Base-by-base conservation (phyloP, 2,329 filamentous ascomycete genomes). In the Polychaeton citri region DNA sequence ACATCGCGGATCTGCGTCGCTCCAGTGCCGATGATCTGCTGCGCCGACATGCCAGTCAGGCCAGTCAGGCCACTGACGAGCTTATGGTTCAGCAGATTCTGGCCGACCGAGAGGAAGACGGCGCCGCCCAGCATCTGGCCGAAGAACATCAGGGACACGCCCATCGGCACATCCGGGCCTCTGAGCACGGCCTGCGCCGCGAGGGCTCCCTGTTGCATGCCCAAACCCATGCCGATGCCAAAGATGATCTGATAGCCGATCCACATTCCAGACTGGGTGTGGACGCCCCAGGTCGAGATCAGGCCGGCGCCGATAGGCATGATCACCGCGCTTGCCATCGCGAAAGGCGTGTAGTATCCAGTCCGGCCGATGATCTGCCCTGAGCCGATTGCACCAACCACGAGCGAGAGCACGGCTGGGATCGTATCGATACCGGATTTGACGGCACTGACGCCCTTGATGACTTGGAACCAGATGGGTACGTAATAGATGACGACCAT, bases 1-100 rank as follows among this genome's bases (percentile, higher is more conserved):
- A 62, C 52, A 0, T 60, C 51, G 39, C 69, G 67, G 15, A 87
- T 61, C 33, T 74, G 66, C 0, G 79, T 84, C 1, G 71, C 70
- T 21, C 71, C 71, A 4, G 62, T 61, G 2, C 46, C 47, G 10
- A 66, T 49, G 3, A 71, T 62, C 13, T 63, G 41, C 8, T 35
- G 41, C 0, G 66, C 13, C 10, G 13, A 16, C 13, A 32, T 19
- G 18, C 30, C 30, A 16, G 30, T 19, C 12, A 32, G 24, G 12
- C 12, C 13, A 5, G 10, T 16, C 12, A 19, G 12, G 10, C 13
- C 13, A 17, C 30, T 16, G 34, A 30, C 15, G 21, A 18, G 17
- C 10, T 28, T 24, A 15, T 63, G 61, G 4, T 55, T 52, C 48
- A 71, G 68, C 2, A 57, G 49, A 7, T 52, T 52, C 45, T 68